These are phyloP conservation scores for Trichosporon sp. DNA, from an alignment of 1,284 basidiomycete species.

Conservation along the genomic window DNA sequence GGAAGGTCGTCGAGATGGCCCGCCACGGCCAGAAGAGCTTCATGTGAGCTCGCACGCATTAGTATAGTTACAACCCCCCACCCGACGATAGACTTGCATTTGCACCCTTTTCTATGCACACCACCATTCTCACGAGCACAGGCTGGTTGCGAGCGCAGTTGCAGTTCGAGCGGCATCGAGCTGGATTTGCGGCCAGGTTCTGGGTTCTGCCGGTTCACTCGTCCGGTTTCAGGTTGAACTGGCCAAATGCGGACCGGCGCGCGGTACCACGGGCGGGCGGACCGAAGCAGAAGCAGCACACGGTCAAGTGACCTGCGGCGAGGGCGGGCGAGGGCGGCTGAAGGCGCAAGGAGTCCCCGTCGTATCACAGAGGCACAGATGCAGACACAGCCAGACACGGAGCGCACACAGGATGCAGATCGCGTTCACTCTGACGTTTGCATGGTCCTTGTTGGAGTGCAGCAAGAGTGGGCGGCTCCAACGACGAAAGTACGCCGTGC, in stretches of 20 bases:
- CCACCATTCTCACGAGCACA: not conserved
- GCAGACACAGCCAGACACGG: not conserved
- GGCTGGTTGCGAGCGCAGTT: not conserved
- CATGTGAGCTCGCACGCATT: slow-evolving; percentile 15
- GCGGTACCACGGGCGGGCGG: too few relatives aligned
- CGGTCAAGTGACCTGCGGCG: too few relatives aligned
- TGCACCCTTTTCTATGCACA: not conserved
- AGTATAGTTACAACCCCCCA: not conserved
- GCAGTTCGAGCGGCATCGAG: not conserved
- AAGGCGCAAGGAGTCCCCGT: not conserved
- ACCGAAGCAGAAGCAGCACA: too few relatives aligned
- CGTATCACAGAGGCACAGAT: not conserved
- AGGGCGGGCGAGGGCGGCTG: not conserved
- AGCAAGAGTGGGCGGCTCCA: too few relatives aligned
- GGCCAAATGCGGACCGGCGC: too few relatives aligned
- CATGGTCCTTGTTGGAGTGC: too few relatives aligned
- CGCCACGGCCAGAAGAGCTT: slow-evolving; percentile 30
- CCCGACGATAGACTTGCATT: not conserved
- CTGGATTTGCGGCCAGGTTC: too few relatives aligned
- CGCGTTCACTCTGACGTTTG: too few relatives aligned
- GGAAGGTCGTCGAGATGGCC: slow-evolving; percentile 82
- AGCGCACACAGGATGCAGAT: not conserved
- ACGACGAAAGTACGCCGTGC: too few relatives aligned
- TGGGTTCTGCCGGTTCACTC: too few relatives aligned
- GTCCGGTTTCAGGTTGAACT: too few relatives aligned